Conservation (phyloP, 2,329 filamentous ascomycete species). For the Chaetomiaceae sp. region DNA sequence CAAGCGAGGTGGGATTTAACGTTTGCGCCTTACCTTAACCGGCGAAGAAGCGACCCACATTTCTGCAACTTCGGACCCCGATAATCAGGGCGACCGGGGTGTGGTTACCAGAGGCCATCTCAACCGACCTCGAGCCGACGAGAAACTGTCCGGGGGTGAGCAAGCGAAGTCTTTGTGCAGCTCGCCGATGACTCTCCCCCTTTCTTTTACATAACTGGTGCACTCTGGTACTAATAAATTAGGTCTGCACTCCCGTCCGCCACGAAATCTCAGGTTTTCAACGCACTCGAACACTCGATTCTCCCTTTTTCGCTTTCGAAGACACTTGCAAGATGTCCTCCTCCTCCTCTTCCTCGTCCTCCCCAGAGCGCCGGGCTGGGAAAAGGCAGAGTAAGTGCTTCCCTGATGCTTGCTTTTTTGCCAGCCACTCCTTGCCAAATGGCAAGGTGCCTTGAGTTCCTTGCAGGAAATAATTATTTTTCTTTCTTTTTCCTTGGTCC, state of each 20-base stretch:
- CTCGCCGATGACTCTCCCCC: no score
- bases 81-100: background rate
- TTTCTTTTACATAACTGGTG: background rate
- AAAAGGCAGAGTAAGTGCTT: conserved; percentile 31
- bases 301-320: background rate
- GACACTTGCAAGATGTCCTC: conserved; percentile 25
- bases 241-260: no score
- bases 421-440: background rate
- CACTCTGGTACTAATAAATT: no score
- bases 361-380: conserved; percentile 29
- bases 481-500: background rate
- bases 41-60: no score
- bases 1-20: no score
- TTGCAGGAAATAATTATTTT: no score
- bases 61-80: conserved; percentile 7
- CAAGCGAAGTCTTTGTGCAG: no score
- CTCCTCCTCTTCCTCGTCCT: conserved; percentile 27
- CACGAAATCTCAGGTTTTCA: background rate
- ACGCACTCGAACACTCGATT: background rate
- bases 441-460: no score
- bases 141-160: no score
- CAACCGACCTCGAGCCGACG: no score
- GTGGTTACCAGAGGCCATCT: no score
- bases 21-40: no score
- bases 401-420: background rate